phyloP scores from a whole-genome alignment of 768 basidiomycete species.

The Pulveroboletus sp. region DNA sequence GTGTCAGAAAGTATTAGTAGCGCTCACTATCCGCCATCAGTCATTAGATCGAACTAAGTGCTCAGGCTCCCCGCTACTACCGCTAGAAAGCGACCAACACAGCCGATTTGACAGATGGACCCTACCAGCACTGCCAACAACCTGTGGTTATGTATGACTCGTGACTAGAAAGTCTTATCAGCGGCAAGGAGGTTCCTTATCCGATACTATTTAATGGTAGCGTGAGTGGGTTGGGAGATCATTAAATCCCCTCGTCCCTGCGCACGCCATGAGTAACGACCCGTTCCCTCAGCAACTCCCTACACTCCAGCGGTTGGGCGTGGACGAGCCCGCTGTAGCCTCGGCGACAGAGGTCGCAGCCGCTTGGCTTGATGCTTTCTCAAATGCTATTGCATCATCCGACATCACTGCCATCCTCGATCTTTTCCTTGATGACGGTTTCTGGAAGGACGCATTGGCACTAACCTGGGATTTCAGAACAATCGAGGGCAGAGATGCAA shows the following conservation, averaged over 20 bases:
- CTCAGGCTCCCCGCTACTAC: too few species aligned
- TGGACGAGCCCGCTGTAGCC: slow-evolving; percentile 15
- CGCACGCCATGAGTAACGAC: slow-evolving; percentile 15
- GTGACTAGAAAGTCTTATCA: too few species aligned
- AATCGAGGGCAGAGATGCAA: slow-evolving; percentile 38
- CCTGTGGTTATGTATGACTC: too few species aligned
- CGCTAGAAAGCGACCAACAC: too few species aligned
- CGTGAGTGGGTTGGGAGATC: too few species aligned
- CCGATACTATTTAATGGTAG: too few species aligned
- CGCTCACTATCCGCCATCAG: too few species aligned
- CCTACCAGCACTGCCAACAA: too few species aligned
- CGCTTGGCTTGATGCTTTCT: slow-evolving; percentile 25
- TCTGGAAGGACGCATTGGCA: slow-evolving; percentile 54
- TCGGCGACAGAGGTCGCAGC: slow-evolving; percentile 22
- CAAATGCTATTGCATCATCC: slow-evolving; percentile 17
- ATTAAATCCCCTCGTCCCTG: background rate
- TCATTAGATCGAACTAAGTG: too few species aligned
- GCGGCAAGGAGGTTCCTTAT: too few species aligned
- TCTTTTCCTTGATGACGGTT: slow-evolving; percentile 29
- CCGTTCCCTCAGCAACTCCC: slow-evolving; percentile 26
- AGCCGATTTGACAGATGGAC: too few species aligned
- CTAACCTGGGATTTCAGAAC: slow-evolving; percentile 59
- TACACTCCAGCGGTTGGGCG: slow-evolving; percentile 25
- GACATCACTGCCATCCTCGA: slow-evolving; percentile 18
- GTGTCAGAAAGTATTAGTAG: too few species aligned